Conservation (phyloP, 2,329 filamentous ascomycete species). For the Diaporthe vexans region DNA sequence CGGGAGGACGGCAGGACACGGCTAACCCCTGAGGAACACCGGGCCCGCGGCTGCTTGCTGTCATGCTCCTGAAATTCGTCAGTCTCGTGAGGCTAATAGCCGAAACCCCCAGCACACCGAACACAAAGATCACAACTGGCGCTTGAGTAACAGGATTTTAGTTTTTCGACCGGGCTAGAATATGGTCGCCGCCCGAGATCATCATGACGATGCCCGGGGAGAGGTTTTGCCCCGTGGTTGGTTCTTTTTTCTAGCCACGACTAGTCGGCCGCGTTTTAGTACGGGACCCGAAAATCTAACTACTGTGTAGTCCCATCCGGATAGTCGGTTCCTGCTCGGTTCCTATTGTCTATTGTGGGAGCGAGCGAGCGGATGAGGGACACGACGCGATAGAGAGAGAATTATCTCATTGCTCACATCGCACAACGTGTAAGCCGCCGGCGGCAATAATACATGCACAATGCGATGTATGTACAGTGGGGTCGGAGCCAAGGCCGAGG, state of each 20-base stretch:
- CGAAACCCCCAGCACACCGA: not conserved
- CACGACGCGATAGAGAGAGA: not conserved
- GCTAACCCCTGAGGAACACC: not conserved
- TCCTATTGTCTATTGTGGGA: not conserved
- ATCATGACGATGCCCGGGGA: not conserved
- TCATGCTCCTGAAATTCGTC: conserved; percentile 11
- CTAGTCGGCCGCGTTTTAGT: conserved; percentile 25
- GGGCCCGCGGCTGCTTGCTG: conserved; percentile 17
- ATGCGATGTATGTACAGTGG: not conserved
- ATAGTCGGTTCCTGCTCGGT: conserved; percentile 10
- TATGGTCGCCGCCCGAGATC: conserved; percentile 1
- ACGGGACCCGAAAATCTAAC: not conserved
- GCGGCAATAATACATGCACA: not conserved
- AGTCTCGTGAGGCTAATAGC: not conserved
- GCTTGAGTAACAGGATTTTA: conserved; percentile 18
- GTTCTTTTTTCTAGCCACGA: not conserved
- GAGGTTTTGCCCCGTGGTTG: not conserved
- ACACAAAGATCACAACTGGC: conserved; percentile 3
- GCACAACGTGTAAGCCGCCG: not conserved
- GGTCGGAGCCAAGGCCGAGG: conserved; percentile 28
- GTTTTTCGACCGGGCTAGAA: not conserved
- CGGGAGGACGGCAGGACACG: conserved; percentile 21
- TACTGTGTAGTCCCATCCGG: not conserved
- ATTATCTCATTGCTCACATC: not conserved
- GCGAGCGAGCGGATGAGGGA: not conserved